phyloP scores from a whole-genome alignment of 2,329 filamentous ascomycete genomes.

The Dothiorella sarmentorum region DNA sequence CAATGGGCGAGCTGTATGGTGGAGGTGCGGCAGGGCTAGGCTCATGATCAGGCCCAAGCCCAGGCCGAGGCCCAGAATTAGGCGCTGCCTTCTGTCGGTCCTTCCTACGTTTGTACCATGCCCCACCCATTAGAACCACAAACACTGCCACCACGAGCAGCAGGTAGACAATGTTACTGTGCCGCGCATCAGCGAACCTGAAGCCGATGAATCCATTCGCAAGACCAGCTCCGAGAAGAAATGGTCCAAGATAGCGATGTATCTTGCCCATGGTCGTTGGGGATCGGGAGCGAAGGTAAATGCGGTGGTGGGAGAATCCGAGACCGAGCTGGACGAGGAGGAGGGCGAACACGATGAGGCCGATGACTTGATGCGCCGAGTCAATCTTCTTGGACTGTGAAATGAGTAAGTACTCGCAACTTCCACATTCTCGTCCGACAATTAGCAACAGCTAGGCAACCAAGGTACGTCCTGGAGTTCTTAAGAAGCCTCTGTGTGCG shows the following conservation, averaged over 20 bases:
- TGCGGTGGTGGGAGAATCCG: constrained; percentile 1
- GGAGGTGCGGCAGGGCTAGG: background rate
- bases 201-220: constrained; percentile 27
- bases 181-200: constrained; percentile 20
- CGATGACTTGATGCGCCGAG: constrained; percentile 29
- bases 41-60: background rate
- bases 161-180: constrained; percentile 22
- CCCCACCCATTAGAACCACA: background rate
- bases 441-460: no score
- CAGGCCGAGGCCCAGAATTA: background rate
- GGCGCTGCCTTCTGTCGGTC: background rate
- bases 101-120: constrained; percentile 15
- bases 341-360: background rate
- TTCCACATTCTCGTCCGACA: no score
- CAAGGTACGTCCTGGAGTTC: no score
- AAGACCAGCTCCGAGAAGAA: constrained; percentile 23
- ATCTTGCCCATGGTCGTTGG: constrained; percentile 22
- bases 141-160: constrained; percentile 22
- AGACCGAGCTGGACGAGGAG: background rate
- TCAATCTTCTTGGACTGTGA: constrained; percentile 52
- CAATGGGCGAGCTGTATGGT: background rate
- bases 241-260: constrained; percentile 23
- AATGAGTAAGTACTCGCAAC: background rate
- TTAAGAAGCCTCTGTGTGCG: no score
- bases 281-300: constrained; percentile 19